A percentile compares a stretch with the other conserved stretches of the same genome.
Conservation (phyloP, 192 early-diverging fungal genomes). For the Coemansia sp. region DNA sequence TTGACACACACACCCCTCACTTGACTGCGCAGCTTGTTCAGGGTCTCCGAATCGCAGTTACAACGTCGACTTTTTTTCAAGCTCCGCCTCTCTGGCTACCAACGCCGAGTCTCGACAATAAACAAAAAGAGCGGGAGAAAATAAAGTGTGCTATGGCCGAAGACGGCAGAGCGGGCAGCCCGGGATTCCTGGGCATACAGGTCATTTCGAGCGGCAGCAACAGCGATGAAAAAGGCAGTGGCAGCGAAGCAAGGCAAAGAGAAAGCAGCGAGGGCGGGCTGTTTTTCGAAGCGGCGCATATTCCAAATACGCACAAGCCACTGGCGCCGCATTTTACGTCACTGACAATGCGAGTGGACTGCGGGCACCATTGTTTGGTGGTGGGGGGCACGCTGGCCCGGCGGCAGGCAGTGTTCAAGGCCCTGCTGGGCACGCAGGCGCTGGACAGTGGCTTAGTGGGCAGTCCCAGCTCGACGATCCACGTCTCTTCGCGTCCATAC, state of each 20-base stretch:
- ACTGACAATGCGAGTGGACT: constrained; percentile 29
- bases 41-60: constrained; percentile 1
- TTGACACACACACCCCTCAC: neutral
- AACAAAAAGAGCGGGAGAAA: neutral
- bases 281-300: constrained; percentile 12
- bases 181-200: constrained; percentile 12
- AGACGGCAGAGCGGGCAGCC: neutral
- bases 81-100: neutral
- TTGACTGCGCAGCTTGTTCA: neutral
- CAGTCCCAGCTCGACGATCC: neutral
- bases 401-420: constrained; percentile 20
- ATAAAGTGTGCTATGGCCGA: neutral
- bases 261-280: constrained; percentile 11
- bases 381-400: constrained; percentile 26
- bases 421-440: constrained; percentile 15
- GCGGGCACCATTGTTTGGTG: constrained; percentile 38
- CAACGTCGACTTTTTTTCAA: neutral
- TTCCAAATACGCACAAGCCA: neutral
- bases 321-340: constrained; percentile 17
- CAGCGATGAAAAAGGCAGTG: neutral
- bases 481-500: constrained; percentile 21
- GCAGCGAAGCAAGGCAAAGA: constrained; percentile 5
- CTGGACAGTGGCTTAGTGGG: constrained; percentile 18
- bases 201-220: constrained; percentile 8
- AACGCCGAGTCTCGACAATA: neutral